phyloP scores from a whole-genome alignment of 371 early-diverging fungal genomes.

The Hamiltosporidium magnivora region DNA sequence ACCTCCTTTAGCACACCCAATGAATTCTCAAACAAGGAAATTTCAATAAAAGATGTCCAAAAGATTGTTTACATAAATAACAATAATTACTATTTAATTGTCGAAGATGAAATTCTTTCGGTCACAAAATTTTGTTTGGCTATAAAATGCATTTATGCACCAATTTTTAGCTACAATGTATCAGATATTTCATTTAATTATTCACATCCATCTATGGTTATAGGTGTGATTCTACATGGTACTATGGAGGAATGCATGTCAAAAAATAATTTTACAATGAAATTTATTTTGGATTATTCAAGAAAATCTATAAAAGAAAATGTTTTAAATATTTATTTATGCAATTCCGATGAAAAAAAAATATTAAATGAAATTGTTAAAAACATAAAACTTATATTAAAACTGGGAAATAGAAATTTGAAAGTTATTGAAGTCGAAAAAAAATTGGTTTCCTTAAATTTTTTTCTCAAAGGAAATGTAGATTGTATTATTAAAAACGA shows the following conservation, averaged over 20 bases:
- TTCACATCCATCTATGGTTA: neutral
- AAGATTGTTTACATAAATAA: neutral
- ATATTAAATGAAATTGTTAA: neutral
- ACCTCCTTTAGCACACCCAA: no score
- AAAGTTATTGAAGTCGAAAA: neutral
- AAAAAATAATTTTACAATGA: neutral
- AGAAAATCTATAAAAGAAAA: neutral
- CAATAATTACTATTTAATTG: neutral
- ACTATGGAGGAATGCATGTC: neutral
- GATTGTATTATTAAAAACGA: neutral
- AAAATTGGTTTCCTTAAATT: neutral
- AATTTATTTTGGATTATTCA: neutral
- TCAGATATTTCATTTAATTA: neutral
- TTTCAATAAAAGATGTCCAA: no score
- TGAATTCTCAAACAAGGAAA: no score
- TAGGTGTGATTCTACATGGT: neutral
- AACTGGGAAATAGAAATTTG: neutral
- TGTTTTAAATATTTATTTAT: neutral
- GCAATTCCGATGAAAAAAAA: neutral
- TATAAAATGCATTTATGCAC: neutral
- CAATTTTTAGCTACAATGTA: neutral
- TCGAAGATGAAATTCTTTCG: neutral
- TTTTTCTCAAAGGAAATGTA: neutral
- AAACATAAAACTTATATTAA: neutral
- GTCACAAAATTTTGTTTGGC: neutral